Conservation (phyloP, 1,284 basidiomycete genomes). For the Trichosporon coremiiforme region DNA sequence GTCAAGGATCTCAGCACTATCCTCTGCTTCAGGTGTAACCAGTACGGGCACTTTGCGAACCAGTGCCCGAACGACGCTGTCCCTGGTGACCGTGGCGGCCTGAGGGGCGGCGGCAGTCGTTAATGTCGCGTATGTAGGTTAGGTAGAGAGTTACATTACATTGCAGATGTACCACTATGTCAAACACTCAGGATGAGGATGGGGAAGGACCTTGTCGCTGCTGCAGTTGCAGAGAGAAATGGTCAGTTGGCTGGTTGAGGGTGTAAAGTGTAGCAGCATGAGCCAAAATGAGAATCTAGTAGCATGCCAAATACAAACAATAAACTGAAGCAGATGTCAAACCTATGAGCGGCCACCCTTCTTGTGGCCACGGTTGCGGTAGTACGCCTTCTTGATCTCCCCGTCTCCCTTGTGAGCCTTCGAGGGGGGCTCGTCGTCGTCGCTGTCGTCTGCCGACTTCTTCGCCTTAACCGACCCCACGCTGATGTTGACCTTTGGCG, state of each 20-base stretch:
- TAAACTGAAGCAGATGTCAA: slow-evolving; percentile 15
- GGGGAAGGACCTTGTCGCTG: too few species aligned
- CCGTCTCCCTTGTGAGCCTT: slow-evolving; percentile 39
- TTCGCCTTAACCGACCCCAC: slow-evolving; percentile 59
- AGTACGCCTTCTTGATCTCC: slow-evolving; percentile 53
- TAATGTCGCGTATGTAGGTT: slow-evolving; percentile 6
- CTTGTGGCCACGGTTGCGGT: slow-evolving; percentile 46
- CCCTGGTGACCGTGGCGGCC: slow-evolving; percentile 54
- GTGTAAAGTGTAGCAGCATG: too few species aligned
- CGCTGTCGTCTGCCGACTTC: slow-evolving; percentile 44
- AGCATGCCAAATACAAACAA: slow-evolving; percentile 24
- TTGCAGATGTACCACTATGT: neutral
- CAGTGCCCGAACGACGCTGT: slow-evolving; percentile 70
- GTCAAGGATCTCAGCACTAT: slow-evolving; percentile 70
- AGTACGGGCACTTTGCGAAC: slow-evolving; percentile 93
- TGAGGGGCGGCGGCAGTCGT: slow-evolving; percentile 23
- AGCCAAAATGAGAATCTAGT: slow-evolving; percentile 13
- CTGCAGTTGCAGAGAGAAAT: too few species aligned
- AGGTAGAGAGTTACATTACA: slow-evolving; percentile 6
- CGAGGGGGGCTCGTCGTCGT: slow-evolving; percentile 36
- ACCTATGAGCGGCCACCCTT: slow-evolving; percentile 22
- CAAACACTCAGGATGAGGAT: too few species aligned
- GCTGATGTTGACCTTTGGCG: slow-evolving; percentile 71
- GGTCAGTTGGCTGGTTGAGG: too few species aligned
- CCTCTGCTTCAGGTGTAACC: slow-evolving; percentile 68